Conservation (phyloP, 2,329 filamentous ascomycete species). For the Botrytis hyacinthi region DNA sequence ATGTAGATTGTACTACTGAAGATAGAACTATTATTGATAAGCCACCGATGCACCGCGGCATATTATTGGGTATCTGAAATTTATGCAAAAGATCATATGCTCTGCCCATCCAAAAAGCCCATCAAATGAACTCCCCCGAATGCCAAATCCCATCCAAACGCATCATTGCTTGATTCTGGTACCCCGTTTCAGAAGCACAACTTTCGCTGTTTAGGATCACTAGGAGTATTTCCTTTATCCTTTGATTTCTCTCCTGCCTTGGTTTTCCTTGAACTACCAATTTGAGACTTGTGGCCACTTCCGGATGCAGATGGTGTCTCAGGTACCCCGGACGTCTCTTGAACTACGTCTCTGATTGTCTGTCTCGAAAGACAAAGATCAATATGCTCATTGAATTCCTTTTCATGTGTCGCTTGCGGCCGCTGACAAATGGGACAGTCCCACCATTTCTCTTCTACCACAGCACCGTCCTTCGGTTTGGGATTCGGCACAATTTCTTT, state of each 20-base stretch:
- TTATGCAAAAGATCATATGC: not conserved
- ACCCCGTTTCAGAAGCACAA: conserved; percentile 7
- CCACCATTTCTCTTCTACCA: conserved; percentile 58
- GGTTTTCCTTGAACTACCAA: not conserved
- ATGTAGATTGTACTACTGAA: not conserved
- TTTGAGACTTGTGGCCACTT: not conserved
- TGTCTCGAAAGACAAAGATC: conserved; percentile 85
- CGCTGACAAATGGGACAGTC: conserved; percentile 84
- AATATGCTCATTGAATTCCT: conserved; percentile 83
- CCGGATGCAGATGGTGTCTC: not conserved
- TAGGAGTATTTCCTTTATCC: conserved; percentile 5
- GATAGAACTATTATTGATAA: not conserved
- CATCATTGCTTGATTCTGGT: not conserved
- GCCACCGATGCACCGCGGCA: not conserved
- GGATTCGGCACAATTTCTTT: conserved; percentile 52
- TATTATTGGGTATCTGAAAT: not conserved
- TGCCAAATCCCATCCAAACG: not conserved
- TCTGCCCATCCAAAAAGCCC: not conserved
- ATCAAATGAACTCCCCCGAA: conserved; percentile 4
- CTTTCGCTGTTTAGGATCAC: conserved; percentile 21
- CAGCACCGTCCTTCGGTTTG: conserved; percentile 32
- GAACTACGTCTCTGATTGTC: conserved; percentile 80
- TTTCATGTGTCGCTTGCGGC: conserved; percentile 72
- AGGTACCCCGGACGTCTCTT: conserved; percentile 42
- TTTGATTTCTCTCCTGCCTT: conserved; percentile 10